phyloP scores from a whole-genome alignment of 202 grass and related monocot genomes.

The Hordeum pubiflorum region DNA sequence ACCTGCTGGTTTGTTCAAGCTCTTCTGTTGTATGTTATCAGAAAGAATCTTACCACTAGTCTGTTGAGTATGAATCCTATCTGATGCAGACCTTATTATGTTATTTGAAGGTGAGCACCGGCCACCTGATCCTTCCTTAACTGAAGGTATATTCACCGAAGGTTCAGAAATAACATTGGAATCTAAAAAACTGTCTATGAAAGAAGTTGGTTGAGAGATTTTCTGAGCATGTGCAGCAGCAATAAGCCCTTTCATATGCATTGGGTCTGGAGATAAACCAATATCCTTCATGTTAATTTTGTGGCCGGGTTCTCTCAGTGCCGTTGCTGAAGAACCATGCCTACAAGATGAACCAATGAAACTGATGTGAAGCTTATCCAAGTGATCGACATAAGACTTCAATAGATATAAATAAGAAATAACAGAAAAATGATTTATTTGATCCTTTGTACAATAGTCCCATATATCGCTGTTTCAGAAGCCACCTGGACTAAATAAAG shows the following conservation, averaged over 20 bases:
- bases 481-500: background rate
- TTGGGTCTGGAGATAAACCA: constrained; percentile 51
- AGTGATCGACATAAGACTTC: constrained; percentile 17
- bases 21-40: constrained; percentile 34
- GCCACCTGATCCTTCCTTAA: constrained; percentile 47
- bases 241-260: constrained; percentile 63
- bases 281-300: constrained; percentile 39
- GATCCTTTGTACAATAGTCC: background rate
- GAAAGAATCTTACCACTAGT: constrained; percentile 32
- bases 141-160: constrained; percentile 34
- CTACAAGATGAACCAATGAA: constrained; percentile 43
- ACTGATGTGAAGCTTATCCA: constrained; percentile 4
- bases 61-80: constrained; percentile 35
- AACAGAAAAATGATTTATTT: background rate
- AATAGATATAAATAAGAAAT: background rate
- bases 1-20: constrained; percentile 35
- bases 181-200: constrained; percentile 49
- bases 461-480: background rate
- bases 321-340: constrained; percentile 35
- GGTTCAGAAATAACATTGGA: constrained; percentile 46
- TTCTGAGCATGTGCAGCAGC: constrained; percentile 54
- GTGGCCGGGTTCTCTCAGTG: constrained; percentile 26
- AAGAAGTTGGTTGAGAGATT: constrained; percentile 51
- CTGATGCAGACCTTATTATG: constrained; percentile 24
- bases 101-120: constrained; percentile 43